Evolutionary conservation across 345 rosid genomes (phyloP), one percentile per base, ranked within the genome.

Genomic region (Iberis pinnata): DNA sequence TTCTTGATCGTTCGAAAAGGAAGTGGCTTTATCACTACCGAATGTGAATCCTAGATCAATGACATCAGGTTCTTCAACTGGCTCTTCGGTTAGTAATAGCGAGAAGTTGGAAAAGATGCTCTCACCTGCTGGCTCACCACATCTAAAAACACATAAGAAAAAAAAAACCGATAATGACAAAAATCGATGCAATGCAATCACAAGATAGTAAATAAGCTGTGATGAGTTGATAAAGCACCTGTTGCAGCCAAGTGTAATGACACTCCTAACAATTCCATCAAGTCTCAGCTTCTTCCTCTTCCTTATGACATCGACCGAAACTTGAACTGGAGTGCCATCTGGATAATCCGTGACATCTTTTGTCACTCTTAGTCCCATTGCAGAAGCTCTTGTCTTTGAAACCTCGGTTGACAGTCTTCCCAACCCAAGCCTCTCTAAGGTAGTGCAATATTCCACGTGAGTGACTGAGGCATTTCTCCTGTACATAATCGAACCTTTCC

Each of bases 351-450:
- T 90, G 1, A 90, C 89, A 6, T 78, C 85, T 64, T 84, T 90
- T n/a, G 93, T 90, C 43, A 87, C 88, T 9, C 89, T 72, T 6
- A 90, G 62, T 39, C 98, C 98, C 96, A 87, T 82, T 0, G 69
- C 43, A 0, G 96, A 82, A 74, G 98, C 96, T 66, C 75, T 81
- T 12, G 75, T 65, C 76, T 74, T 79, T 5, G 96, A 90, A 24
- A 64, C 57, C 8, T 84, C 80, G 1, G 77, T 76, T 1, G 98
- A 90, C 50, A 82, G 54, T 12, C 68, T 70, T 44, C 64, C 89
- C 54, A 90, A 62, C n/a, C 98, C 98, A 61, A 90, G 89, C 67
- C 98, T 82, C 80, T 87, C 96, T 53, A 87, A 68, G 29, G 98
- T 90, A 0, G 98, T 87, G 69, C 93, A 84, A 35, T 82, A 90